Evolutionary conservation across 305 asterid genomes (phyloP), one percentile per base, ranked within the genome.

Genomic region (Plantago rigida): DNA sequence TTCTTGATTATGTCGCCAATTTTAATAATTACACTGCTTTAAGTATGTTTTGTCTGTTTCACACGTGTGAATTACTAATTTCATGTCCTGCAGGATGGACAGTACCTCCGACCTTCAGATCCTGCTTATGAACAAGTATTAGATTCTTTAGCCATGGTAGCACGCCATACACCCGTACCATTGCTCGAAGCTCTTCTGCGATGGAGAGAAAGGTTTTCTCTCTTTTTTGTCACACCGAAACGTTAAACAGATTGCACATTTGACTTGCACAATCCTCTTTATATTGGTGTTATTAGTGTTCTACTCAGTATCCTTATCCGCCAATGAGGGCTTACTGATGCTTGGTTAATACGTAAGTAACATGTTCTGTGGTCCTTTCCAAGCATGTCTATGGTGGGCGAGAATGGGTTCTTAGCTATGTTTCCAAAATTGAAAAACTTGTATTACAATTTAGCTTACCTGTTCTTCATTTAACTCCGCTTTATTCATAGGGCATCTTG

Each of bases 81-180:
- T 60, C 67, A 17, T 17, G 19, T 17, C 19, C 19, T 75, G 70
- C 79, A 92, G 99, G 99, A 92, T 78, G 99, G 99, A 47, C 99
- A 92, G 70, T 92, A 92, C 74, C 99, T 92, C 75, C 84, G 97
- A 62, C 97, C 97, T 68, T 89, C 99, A 58, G 99, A 92, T 69
- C 99, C 99, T 19, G 96, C 96, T 50, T 92, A 92, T 71, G 99
- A 92, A 78, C 99, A 92, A 87, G 99, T 92, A 63, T 68, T 92
- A 67, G 99, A 92, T 79, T 92, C 99, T 61, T 76, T 92, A 80
- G 99, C 99, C 53, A 89, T 92, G 97, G 97, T 92, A 67, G 99
- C 99, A 48, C 89, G 97, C 1, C 99, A 92, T 64, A 89, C 97
- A 26, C 99, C 99, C 59, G 95, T 87, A 66, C 99, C 99, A 57